Evolutionary conservation across 192 early-diverging fungal genomes (phyloP), one percentile per base, ranked within the genome.

Genomic region (Umbelopsis sp.): DNA sequence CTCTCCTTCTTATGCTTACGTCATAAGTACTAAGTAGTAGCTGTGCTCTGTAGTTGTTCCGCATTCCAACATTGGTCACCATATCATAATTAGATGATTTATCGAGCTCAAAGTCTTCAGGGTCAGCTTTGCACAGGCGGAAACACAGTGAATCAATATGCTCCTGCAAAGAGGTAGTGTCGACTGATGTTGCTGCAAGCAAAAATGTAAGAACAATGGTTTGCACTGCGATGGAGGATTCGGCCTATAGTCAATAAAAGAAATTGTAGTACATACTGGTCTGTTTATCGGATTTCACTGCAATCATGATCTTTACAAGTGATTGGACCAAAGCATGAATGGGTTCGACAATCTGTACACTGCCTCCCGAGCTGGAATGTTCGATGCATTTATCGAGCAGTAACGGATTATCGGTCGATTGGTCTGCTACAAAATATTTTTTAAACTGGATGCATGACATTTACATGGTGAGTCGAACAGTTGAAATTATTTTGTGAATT

Each of bases 81-180:
- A 85, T 83, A 49, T 85, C 82, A 45, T 86, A 92, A 52, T 90
- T 88, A n/a, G 90, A 84, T 0, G 84, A 74, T 20, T 84, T 83
- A 21, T 92, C 86, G 5, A 93, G 71, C 65, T 82, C 86, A 75
- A 86, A 93, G 62, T 93, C 91, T 38, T 86, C 86, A n/a, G 90
- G 70, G 45, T 88, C 86, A 0, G 84, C 79, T 12, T 80, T 78
- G 9, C 85, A 56, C 24, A 92, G 74, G 12, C 86, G 71, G 22
- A 50, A 32, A 2, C 67, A 65, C 21, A 77, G 34, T 4, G 71
- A 73, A 16, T 34, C 20, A 9, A 75, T 66, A 31, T 75, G 24
- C 2, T 20, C 25, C 7, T 51, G 17, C 3, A 50, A 49, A 16
- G 24, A 52, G 25, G 22, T 24, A 12, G 16, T 44, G 10, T 22